Percentiles rank a stretch among this genome's conserved stretches.
phyloP scores from a whole-genome alignment of 176 grass and related monocot species.

The Chrysopogon serrulatus region DNA sequence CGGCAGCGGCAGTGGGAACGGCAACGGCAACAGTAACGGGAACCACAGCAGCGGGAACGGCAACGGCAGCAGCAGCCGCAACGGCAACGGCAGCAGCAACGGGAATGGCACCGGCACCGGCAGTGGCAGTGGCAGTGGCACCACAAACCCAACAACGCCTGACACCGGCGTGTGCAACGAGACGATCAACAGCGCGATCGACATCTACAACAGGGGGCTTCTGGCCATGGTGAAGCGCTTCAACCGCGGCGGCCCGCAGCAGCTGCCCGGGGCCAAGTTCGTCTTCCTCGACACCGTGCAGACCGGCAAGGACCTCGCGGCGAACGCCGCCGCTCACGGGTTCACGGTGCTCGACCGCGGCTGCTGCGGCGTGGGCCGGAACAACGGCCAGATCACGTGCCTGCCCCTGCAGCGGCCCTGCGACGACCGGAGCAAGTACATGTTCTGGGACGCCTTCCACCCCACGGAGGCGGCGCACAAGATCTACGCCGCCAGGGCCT shows the following conservation, averaged over 20 bases:
- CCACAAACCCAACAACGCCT: background rate
- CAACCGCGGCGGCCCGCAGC: constrained; percentile 6
- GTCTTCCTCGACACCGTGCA: constrained; percentile 62
- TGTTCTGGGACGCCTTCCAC: constrained; percentile 98
- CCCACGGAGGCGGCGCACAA: constrained; percentile 75
- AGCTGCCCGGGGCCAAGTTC: constrained; percentile 34
- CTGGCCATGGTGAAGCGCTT: constrained; percentile 61
- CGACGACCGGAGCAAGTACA: constrained; percentile 55
- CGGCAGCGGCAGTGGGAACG: too few relatives aligned
- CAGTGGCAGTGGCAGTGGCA: background rate
- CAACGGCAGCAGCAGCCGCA: too few relatives aligned
- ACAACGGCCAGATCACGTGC: constrained; percentile 97
- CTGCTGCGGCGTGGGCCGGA: constrained; percentile 85
- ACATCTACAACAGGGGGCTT: constrained; percentile 67
- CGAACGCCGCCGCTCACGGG: constrained; percentile 56
- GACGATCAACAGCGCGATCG: constrained; percentile 67
- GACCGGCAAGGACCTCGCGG: constrained; percentile 44
- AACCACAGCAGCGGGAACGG: too few relatives aligned
- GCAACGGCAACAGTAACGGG: too few relatives aligned
- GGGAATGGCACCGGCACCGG: background rate
- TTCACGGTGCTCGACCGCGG: constrained; percentile 75
- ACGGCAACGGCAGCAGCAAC: too few relatives aligned
- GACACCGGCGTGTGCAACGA: constrained; percentile 41
- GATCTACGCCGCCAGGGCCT: constrained; percentile 69
- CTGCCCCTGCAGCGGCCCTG: constrained; percentile 76